Conservation (phyloP, 75 land plant genomes). For the Chamaecyparis obtusa region DNA sequence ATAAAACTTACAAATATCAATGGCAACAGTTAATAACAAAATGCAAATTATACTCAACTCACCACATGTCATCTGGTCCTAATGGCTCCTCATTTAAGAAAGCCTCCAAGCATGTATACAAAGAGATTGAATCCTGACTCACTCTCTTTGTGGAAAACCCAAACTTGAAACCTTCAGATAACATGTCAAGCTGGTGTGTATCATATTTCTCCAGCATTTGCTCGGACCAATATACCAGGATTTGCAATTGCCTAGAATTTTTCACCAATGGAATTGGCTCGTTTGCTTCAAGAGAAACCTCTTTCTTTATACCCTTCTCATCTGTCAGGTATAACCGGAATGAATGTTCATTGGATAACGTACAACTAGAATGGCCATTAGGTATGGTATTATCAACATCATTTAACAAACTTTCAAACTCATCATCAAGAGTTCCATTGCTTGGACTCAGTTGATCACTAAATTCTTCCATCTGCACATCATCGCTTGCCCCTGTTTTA, state of each 20-base stretch:
- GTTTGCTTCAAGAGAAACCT: slow-evolving; percentile 27
- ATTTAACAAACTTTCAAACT: background rate
- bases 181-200: slow-evolving; percentile 24
- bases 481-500: slow-evolving; percentile 11
- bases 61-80: slow-evolving; percentile 97
- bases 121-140: slow-evolving; percentile 57
- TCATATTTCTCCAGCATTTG: slow-evolving; percentile 48
- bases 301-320: slow-evolving; percentile 35
- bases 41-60: slow-evolving; percentile 18
- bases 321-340: slow-evolving; percentile 46
- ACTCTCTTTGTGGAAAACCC: slow-evolving; percentile 40
- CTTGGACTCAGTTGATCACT: background rate
- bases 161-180: slow-evolving; percentile 51
- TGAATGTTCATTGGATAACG: slow-evolving; percentile 19
- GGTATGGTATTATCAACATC: background rate
- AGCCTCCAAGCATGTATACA: slow-evolving; percentile 84
- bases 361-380: slow-evolving; percentile 1
- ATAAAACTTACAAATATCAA: no score
- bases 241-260: slow-evolving; percentile 21
- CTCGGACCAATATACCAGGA: slow-evolving; percentile 60
- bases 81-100: slow-evolving; percentile 88
- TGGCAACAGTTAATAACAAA: background rate
- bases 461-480: slow-evolving; percentile 15
- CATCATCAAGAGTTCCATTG: slow-evolving; percentile 7
- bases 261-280: slow-evolving; percentile 18